These are phyloP conservation scores for Trichocomaceae sp. DNA, from an alignment of 2,329 filamentous ascomycete species.

Conservation along the genomic window DNA sequence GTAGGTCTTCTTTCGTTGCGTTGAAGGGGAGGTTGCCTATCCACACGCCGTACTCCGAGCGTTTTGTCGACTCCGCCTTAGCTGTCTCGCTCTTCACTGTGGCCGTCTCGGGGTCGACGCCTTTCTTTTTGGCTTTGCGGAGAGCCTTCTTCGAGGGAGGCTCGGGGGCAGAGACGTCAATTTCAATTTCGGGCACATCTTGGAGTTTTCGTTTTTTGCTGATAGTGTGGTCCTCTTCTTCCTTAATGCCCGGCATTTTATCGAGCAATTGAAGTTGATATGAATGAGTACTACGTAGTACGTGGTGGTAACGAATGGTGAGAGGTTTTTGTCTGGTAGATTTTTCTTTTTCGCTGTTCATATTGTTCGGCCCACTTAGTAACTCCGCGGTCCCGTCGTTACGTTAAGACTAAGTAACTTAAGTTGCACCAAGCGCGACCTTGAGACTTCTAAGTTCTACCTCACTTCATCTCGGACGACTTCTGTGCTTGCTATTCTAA, in stretches of 20 bases:
- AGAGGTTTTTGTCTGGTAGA: background rate
- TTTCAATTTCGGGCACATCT: conserved; percentile 63
- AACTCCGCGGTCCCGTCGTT: too few relatives aligned
- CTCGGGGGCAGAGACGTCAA: conserved; percentile 82
- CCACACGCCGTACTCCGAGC: conserved; percentile 84
- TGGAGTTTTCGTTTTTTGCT: conserved; percentile 65
- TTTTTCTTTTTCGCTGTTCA: background rate
- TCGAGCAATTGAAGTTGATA: background rate
- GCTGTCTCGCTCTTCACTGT: conserved; percentile 33
- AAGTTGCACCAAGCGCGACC: too few relatives aligned
- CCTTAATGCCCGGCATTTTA: conserved; percentile 25
- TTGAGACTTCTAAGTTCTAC: background rate
- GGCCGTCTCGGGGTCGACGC: conserved; percentile 15
- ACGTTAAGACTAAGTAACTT: too few relatives aligned
- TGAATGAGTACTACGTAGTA: too few relatives aligned
- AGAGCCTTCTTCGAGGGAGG: conserved; percentile 91
- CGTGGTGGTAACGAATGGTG: background rate
- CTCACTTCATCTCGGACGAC: background rate
- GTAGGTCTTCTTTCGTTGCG: conserved; percentile 65
- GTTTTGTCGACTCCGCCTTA: conserved; percentile 30
- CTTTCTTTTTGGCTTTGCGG: conserved; percentile 74
- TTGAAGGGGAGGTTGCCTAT: conserved; percentile 91
- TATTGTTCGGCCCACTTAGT: background rate
- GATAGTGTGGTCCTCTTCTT: conserved; percentile 16
- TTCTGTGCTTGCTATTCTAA: background rate